Percentiles rank a stretch among this genome's conserved stretches.
Conservation (phyloP, 257 asterid species). For the Nicotiana tomentosiformis region DNA sequence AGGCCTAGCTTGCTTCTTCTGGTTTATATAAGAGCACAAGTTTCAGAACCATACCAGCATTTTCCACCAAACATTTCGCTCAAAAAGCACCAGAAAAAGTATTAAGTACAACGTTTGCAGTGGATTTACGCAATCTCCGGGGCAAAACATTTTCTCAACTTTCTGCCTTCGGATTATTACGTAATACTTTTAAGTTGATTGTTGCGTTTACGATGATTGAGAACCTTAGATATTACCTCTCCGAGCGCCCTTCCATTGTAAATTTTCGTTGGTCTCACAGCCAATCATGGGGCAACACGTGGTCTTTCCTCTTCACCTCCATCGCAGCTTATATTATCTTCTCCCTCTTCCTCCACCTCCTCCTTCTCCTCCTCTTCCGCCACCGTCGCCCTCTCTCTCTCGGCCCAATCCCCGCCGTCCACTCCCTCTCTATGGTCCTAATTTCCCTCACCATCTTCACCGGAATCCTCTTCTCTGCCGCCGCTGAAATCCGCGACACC, state of each 20-base stretch:
- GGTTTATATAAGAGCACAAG: neutral
- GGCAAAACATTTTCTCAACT: neutral
- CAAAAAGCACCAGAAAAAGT: neutral
- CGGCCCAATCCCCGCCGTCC: conserved; percentile 24
- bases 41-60: neutral
- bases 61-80: neutral
- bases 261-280: conserved; percentile 21
- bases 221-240: conserved; percentile 9
- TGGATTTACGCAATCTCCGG: neutral
- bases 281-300: conserved; percentile 23
- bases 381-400: conserved; percentile 19
- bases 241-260: conserved; percentile 18
- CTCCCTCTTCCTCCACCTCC: conserved; percentile 16
- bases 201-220: neutral
- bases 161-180: neutral
- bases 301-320: conserved; percentile 19
- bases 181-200: neutral
- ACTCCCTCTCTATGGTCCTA: conserved; percentile 17
- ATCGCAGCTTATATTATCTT: conserved; percentile 9
- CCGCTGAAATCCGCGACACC: conserved; percentile 22
- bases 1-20: neutral
- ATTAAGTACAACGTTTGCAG: neutral
- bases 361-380: conserved; percentile 15
- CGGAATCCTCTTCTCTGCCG: conserved; percentile 21
- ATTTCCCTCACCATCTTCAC: conserved; percentile 20